A percentile compares a stretch with the other conserved stretches of the same genome.
phyloP scores from a whole-genome alignment of 495 filamentous ascomycete genomes.

The Hypoxylon fuscum region DNA sequence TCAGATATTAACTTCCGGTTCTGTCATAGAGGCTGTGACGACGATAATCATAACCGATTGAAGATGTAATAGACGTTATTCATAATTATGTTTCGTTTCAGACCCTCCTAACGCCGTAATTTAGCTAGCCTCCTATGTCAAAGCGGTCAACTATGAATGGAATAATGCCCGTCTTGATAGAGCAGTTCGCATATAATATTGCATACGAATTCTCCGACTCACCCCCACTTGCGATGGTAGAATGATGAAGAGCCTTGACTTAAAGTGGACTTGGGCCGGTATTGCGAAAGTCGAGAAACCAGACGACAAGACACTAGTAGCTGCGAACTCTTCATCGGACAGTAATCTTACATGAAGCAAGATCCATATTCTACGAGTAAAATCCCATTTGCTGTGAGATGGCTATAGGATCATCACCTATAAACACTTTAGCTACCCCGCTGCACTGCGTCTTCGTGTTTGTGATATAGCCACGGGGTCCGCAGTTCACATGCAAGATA shows the following conservation, averaged over 20 bases:
- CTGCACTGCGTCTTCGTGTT: constrained; percentile 19
- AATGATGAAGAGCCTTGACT: constrained; percentile 19
- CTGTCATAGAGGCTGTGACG: constrained; percentile 2
- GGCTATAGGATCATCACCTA: constrained; percentile 14
- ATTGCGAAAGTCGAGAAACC: constrained; percentile 13
- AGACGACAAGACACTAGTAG: constrained; percentile 26
- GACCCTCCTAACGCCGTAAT: constrained; percentile 16
- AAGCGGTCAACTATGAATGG: constrained; percentile 29
- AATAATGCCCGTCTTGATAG: constrained; percentile 29
- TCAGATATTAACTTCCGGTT: constrained; percentile 1
- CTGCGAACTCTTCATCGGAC: constrained; percentile 37
- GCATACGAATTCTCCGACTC: constrained; percentile 30
- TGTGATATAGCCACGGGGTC: constrained; percentile 20
- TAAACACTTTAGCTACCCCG: constrained; percentile 11
- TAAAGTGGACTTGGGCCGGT: constrained; percentile 27
- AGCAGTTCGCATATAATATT: constrained; percentile 22
- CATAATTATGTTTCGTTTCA: constrained; percentile 16
- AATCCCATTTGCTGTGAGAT: constrained; percentile 7
- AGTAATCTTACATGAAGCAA: constrained; percentile 36
- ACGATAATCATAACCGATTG: background rate
- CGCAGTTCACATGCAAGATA: constrained; percentile 14
- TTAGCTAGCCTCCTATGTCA: constrained; percentile 23
- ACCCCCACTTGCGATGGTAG: constrained; percentile 29
- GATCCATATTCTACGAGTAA: constrained; percentile 32
- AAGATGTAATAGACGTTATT: background rate